phyloP scores from a whole-genome alignment of 179 eudicot genomes.

The Amaranthus tricolor region DNA sequence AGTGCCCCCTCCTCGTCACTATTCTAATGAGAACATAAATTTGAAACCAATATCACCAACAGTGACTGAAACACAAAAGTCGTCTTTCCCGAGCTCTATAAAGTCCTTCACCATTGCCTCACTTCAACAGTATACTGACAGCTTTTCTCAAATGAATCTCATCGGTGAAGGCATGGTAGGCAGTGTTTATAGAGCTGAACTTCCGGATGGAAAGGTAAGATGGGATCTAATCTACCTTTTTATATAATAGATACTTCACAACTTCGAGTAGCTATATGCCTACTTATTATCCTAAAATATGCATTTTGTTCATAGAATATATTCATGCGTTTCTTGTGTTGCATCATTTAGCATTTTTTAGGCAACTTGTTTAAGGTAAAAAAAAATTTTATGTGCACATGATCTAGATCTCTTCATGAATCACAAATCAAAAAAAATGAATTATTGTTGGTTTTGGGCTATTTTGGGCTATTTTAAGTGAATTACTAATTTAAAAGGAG shows the following conservation, averaged over 20 bases:
- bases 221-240: not conserved
- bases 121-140: constrained; percentile 44
- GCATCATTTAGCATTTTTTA: not conserved
- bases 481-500: too few relatives aligned
- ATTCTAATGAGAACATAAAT: constrained; percentile 31
- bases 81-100: constrained; percentile 34
- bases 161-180: constrained; percentile 46
- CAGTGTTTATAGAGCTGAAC: constrained; percentile 46
- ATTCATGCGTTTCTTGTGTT: not conserved
- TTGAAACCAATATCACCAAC: constrained; percentile 26
- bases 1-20: constrained; percentile 48
- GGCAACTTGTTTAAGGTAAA: not conserved
- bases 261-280: not conserved
- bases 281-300: not conserved
- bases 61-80: constrained; percentile 12
- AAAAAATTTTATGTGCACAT: too few relatives aligned
- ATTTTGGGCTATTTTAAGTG: too few relatives aligned
- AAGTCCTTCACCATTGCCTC: constrained; percentile 39
- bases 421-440: too few relatives aligned
- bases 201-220: constrained; percentile 46
- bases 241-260: not conserved
- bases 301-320: not conserved
- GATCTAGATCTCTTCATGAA: too few relatives aligned
- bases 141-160: constrained; percentile 50
- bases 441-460: too few relatives aligned